Base-by-base conservation (phyloP, 192 early-diverging fungal species). In the Spizellomyces punctatus region DNA sequence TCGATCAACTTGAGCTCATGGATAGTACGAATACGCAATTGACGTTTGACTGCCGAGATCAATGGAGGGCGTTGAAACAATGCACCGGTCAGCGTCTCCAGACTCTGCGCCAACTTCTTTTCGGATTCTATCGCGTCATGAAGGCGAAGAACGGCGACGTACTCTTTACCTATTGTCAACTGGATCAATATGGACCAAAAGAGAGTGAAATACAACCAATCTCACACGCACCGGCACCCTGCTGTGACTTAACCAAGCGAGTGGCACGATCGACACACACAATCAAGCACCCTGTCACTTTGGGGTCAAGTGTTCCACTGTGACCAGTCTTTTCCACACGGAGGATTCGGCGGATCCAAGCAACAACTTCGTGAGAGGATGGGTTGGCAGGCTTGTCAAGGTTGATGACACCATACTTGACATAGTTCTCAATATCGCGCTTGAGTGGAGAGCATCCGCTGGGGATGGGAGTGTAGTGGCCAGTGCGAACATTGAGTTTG, bases 301-400 rank as follows among this genome's bases (percentile, higher is more conserved):
- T 99, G 65, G 97, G 97, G 85, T 99, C 97, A 7, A 99, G 90
- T 8, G 97, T 99, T 55, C 97, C 97, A 76, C 89, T 91, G 88
- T 99, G 97, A 41, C 97, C 97, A 56, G 97, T 99, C 79, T 99
- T 99, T 74, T 99, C 95, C 27, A 95, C 94, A 64, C 93, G 90
- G 60, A 99, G 88, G 66, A 99, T 99, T 67, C 96, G 92, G 47
- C 94, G 90, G 79, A 99, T 95, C 97, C 97, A 99, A 64, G 97
- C 97, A 61, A 99, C 97, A 22, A 99, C 97, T 83, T 99, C 97
- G 87, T 99, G 97, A 57, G 97, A 99, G 62, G 96, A 98, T 62
- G 97, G 97, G 86, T 99, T 99, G 44, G 97, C 90, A 45, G 97
- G 97, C 86, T 99, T 99, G 87, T 99, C 97, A 70, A 99, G 87